Percentiles rank a stretch among this genome's conserved stretches.
These are phyloP conservation scores for Boletus rubescentipes DNA, from an alignment of 768 basidiomycete species.

Conservation along the genomic window DNA sequence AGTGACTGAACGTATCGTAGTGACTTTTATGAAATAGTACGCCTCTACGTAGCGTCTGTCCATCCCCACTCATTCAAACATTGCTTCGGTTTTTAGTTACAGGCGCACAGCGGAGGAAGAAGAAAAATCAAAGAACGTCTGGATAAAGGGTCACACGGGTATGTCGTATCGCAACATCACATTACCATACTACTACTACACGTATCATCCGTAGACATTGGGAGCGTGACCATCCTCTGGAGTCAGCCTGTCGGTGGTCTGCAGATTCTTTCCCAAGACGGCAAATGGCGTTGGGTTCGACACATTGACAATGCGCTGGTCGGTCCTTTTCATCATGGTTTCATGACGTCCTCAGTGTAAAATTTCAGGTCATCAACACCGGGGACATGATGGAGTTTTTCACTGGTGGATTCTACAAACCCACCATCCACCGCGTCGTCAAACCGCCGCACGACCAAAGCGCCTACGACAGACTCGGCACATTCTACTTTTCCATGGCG, in stretches of 20 bases:
- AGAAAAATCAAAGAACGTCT: slow-evolving; percentile 49
- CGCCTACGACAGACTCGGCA: slow-evolving; percentile 47
- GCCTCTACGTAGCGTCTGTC: slow-evolving; percentile 8
- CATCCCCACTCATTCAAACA: not conserved
- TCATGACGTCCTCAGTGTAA: not conserved
- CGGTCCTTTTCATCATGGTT: slow-evolving; percentile 3
- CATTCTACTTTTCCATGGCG: slow-evolving; percentile 55
- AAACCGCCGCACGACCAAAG: slow-evolving; percentile 56
- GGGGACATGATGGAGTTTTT: slow-evolving; percentile 60
- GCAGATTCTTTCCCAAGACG: slow-evolving; percentile 53
- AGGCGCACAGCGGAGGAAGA: slow-evolving; percentile 52
- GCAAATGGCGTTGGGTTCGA: slow-evolving; percentile 56
- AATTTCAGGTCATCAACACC: slow-evolving; percentile 51
- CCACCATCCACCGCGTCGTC: slow-evolving; percentile 60
- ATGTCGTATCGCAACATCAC: not conserved
- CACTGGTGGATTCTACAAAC: slow-evolving; percentile 55
- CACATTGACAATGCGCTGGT: slow-evolving; percentile 60
- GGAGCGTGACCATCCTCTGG: slow-evolving; percentile 55
- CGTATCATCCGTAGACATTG: slow-evolving; percentile 53
- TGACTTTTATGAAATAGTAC: slow-evolving; percentile 66
- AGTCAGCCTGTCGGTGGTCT: slow-evolving; percentile 59
- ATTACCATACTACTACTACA: not conserved
- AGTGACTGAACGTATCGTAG: slow-evolving; percentile 28
- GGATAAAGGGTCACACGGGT: slow-evolving; percentile 62
- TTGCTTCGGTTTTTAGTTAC: slow-evolving; percentile 34